phyloP scores from a whole-genome alignment of 1,139 yeast genomes.

The Blastobotrys petasosporus region DNA sequence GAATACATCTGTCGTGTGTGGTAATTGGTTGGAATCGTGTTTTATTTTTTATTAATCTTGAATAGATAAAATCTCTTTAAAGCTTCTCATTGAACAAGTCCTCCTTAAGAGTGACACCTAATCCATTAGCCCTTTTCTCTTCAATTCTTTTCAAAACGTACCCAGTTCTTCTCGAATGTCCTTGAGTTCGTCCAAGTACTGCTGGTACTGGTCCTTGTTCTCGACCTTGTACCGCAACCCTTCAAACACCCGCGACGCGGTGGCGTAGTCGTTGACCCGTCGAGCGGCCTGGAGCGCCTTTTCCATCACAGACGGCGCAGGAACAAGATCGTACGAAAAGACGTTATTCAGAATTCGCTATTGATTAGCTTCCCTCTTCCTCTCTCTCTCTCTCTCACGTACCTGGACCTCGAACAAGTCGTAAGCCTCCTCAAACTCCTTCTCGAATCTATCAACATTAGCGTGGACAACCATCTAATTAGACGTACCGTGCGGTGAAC shows the following conservation, averaged over 20 bases:
- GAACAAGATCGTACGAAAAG: conserved; percentile 96
- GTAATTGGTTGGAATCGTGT: too few relatives aligned
- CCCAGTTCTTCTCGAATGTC: conserved; percentile 90
- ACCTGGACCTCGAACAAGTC: conserved; percentile 92
- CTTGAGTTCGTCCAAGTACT: conserved; percentile 91
- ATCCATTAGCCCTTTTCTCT: conserved; percentile 14
- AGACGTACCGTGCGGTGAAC: conserved; percentile 55
- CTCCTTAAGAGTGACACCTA: conserved; percentile 74
- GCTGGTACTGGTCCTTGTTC: conserved; percentile 86
- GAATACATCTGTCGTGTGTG: too few relatives aligned
- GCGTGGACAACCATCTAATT: neutral
- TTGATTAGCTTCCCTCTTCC: neutral
- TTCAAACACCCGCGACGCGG: conserved; percentile 97
- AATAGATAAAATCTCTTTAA: conserved; percentile 1
- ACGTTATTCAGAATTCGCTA: conserved; percentile 85
- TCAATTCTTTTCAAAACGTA: conserved; percentile 11
- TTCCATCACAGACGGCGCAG: conserved; percentile 94
- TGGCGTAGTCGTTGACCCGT: conserved; percentile 97
- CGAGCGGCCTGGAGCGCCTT: conserved; percentile 97
- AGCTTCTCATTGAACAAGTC: conserved; percentile 54
- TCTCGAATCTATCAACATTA: conserved; percentile 59
- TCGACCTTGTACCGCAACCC: conserved; percentile 91
- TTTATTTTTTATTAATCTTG: neutral
- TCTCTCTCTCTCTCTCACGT: conserved; percentile 3
- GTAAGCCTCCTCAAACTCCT: conserved; percentile 96